A percentile compares a stretch with the other conserved stretches of the same genome.
Evolutionary conservation across 2,329 filamentous ascomycete species (phyloP).

Genomic region (Aspergillus sp.): DNA sequence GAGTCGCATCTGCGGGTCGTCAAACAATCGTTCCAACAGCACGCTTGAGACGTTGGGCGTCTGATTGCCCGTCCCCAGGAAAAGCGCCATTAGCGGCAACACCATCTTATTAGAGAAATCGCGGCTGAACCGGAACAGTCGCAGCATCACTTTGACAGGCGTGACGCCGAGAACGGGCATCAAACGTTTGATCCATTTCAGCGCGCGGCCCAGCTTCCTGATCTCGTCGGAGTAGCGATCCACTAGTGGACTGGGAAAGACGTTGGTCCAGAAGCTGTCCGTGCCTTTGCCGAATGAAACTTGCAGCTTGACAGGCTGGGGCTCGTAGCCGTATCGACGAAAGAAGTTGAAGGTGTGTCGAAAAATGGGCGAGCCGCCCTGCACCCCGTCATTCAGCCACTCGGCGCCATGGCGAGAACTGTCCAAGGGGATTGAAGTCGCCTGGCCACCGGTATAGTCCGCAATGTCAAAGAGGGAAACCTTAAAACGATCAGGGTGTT

Average conservation of each 20-base stretch:
- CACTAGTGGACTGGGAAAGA: conserved; percentile 57
- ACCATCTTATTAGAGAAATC: conserved; percentile 72
- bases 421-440: conserved; percentile 58
- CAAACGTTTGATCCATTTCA: conserved; percentile 56
- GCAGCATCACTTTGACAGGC: conserved; percentile 63
- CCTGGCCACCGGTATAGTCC: conserved; percentile 60
- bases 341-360: conserved; percentile 65
- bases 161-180: conserved; percentile 58
- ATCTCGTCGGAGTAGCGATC: conserved; percentile 58
- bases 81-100: conserved; percentile 69
- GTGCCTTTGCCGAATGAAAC: conserved; percentile 60
- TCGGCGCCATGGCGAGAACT: conserved; percentile 56
- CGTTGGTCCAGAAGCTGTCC: conserved; percentile 62
- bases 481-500: conserved; percentile 65
- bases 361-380: conserved; percentile 61
- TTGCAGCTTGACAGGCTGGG: conserved; percentile 59
- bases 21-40: conserved; percentile 62
- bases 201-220: conserved; percentile 52
- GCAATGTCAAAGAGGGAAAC: conserved; percentile 63
- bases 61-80: conserved; percentile 73
- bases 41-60: conserved; percentile 69
- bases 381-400: conserved; percentile 63
- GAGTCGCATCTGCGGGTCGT: conserved; percentile 59
- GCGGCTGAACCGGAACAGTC: conserved; percentile 66
- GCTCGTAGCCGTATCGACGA: conserved; percentile 55